These are phyloP conservation scores for Colletotrichum sp. DNA, from an alignment of 2,329 filamentous ascomycete genomes.

Conservation along the genomic window DNA sequence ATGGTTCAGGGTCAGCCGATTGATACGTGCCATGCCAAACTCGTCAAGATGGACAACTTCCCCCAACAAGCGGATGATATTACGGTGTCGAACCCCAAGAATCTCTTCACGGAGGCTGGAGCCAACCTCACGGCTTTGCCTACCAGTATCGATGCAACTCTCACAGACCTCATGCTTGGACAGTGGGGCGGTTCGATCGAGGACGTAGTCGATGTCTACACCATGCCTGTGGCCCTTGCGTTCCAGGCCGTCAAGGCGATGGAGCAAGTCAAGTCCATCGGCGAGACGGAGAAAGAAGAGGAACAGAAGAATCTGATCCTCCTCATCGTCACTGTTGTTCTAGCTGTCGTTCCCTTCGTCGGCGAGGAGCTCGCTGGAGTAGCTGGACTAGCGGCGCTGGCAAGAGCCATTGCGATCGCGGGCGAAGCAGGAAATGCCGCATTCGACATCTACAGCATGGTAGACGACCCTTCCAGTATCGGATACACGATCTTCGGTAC, in stretches of 20 bases:
- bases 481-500: not conserved
- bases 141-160: not conserved
- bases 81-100: not conserved
- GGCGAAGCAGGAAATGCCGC: not conserved
- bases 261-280: not conserved
- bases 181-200: not conserved
- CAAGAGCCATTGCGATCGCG: not conserved
- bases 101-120: not conserved
- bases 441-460: not conserved
- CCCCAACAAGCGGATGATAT: not conserved
- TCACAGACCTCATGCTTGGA: not conserved
- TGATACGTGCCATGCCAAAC: not conserved
- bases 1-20: not conserved
- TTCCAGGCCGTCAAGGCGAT: not conserved
- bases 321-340: not conserved
- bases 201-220: not conserved
- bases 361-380: not conserved
- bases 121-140: not conserved
- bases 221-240: not conserved
- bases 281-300: not conserved
- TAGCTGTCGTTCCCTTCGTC: not conserved
- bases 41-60: not conserved
- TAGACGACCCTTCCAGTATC: not conserved
- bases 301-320: not conserved
- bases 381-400: not conserved